Evolutionary conservation across 441 rosid genomes (phyloP).

Genomic region (Mallotus japonicus): DNA sequence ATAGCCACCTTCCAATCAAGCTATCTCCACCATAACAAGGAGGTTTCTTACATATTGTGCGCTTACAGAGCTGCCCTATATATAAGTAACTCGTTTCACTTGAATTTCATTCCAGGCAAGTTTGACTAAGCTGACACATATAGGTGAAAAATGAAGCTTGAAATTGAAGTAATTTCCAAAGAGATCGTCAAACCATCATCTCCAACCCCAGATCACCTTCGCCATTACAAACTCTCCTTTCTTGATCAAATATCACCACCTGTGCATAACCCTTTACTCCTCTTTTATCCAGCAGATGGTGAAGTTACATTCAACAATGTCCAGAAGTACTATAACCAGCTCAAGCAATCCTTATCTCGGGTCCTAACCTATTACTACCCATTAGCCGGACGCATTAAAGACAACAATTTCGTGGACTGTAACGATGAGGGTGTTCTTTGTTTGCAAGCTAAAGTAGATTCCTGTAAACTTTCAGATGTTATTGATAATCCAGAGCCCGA

Average conservation of each 20-base stretch:
- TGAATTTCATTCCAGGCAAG: no score
- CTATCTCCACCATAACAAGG: no score
- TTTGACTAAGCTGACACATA: no score
- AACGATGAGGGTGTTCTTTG: conserved; percentile 31
- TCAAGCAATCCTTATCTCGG: conserved; percentile 26
- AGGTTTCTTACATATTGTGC: no score
- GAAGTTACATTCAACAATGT: neutral
- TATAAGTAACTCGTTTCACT: no score
- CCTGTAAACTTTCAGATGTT: conserved; percentile 22
- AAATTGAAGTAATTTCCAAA: conserved; percentile 11
- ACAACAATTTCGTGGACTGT: conserved; percentile 17
- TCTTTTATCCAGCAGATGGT: conserved; percentile 25
- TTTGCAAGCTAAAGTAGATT: conserved; percentile 4
- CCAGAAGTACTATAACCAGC: conserved; percentile 5
- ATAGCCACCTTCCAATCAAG: no score
- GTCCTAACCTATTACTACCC: conserved; percentile 21
- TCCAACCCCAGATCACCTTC: conserved; percentile 28
- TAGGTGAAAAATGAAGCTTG: conserved; percentile 10
- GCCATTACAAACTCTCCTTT: conserved; percentile 27
- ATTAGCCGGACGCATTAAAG: conserved; percentile 23
- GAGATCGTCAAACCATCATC: conserved; percentile 35
- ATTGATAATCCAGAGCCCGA: conserved; percentile 20
- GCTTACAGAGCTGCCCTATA: no score
- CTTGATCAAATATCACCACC: conserved; percentile 35
- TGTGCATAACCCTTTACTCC: conserved; percentile 22